Evolutionary conservation across 1,139 yeast genomes (phyloP), one percentile per base, ranked within the genome.

Genomic region (Lodderomyces parapsilosis): DNA sequence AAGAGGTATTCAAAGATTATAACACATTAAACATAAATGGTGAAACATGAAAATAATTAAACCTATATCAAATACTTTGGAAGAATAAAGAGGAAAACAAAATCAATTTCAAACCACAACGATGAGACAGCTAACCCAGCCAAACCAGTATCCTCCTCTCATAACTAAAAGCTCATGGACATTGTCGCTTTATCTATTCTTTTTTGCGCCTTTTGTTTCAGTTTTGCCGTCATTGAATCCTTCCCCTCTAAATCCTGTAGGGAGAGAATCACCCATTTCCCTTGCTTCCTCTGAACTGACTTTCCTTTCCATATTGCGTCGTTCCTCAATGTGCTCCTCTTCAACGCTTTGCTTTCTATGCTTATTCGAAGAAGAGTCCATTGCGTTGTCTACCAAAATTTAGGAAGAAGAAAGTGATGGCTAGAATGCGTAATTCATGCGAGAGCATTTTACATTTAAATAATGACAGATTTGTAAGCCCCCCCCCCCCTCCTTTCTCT

Each of bases 231-330:
- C 13, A 10, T 27, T 13, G 9, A 27, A 27, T 25, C 36, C 39
- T 24, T 39, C 37, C 10, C 14, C 18, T 25, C 50, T 47, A 35
- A 62, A 59, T 2, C 66, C 65, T 41, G 62, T 66, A 1, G 66
- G 65, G 23, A 62, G 53, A 1, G 64, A 53, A 20, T 53, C 53
- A 1, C 52, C 44, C 18, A 58, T 47, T 3, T 63, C 52, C 38
- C 53, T 59, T 2, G 62, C 62, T 43, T 61, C 63, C 3, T 55
- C 44, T 15, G 31, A 27, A 13, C 31, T 27, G 17, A 27, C 31
- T 27, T 9, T 27, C 13, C 31, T 27, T 27, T 27, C 31, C 31
- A 27, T n/a, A 5, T 9, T 13, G 17, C 31, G 31, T 3, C 31
- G 15, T n/a, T 27, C 31, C 10, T 27, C 8, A 5, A 13, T 5